Evolutionary conservation across 148 eudicot species (phyloP).

Genomic region (Suaeda aralocaspica): DNA sequence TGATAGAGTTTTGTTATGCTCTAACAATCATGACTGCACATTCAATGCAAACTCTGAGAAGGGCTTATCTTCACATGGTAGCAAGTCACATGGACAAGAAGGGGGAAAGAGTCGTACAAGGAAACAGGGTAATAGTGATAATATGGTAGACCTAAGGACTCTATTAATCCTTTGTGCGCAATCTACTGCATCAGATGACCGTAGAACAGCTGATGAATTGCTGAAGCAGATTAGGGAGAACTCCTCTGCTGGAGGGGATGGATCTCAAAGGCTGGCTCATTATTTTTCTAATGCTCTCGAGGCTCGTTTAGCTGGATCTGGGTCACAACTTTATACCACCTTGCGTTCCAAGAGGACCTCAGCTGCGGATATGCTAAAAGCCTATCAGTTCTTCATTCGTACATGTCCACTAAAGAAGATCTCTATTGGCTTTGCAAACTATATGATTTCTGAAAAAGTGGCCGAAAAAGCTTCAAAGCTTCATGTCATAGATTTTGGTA

Average conservation of each 20-base stretch:
- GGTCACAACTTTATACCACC: slow-evolving; percentile 37
- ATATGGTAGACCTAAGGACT: slow-evolving; percentile 39
- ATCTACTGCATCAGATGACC: slow-evolving; percentile 44
- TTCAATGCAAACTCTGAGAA: background rate
- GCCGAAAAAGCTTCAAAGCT: slow-evolving; percentile 36
- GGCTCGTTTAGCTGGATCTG: slow-evolving; percentile 50
- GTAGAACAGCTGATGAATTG: slow-evolving; percentile 34
- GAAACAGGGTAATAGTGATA: slow-evolving; percentile 22
- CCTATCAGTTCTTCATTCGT: slow-evolving; percentile 41
- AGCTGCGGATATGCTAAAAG: slow-evolving; percentile 46
- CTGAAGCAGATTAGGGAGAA: slow-evolving; percentile 44
- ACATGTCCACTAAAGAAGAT: slow-evolving; percentile 49
- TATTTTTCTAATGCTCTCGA: slow-evolving; percentile 45
- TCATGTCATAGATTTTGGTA: slow-evolving; percentile 60
- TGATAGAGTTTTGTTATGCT: slow-evolving; percentile 52
- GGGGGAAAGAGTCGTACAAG: slow-evolving; percentile 20
- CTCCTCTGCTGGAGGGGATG: slow-evolving; percentile 43
- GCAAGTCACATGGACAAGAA: slow-evolving; percentile 11
- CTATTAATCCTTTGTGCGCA: slow-evolving; percentile 44
- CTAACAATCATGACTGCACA: slow-evolving; percentile 20
- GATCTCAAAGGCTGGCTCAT: slow-evolving; percentile 42
- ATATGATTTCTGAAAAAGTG: slow-evolving; percentile 23
- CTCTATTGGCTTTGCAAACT: slow-evolving; percentile 32
- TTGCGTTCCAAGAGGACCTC: slow-evolving; percentile 33
- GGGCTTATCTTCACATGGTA: background rate